These are phyloP conservation scores for Buxus sempervirens DNA, from an alignment of 164 flowering plant species.

Conservation along the genomic window DNA sequence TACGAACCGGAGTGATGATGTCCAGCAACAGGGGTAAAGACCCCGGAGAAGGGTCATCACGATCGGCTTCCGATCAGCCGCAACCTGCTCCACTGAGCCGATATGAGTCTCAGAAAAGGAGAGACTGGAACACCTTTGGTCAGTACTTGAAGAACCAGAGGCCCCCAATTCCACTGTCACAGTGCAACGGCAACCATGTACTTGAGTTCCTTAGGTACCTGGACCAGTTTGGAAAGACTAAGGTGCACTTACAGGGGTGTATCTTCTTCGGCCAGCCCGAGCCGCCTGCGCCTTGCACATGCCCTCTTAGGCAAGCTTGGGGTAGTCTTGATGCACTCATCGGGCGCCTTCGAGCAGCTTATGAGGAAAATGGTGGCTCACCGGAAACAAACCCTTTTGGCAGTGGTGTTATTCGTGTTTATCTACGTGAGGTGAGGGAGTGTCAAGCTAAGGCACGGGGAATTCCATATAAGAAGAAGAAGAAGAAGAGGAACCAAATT, in stretches of 20 bases:
- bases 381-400: slow-evolving; percentile 47
- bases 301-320: slow-evolving; percentile 50
- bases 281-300: slow-evolving; percentile 48
- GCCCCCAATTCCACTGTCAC: slow-evolving; percentile 38
- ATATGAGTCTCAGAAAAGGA: slow-evolving; percentile 41
- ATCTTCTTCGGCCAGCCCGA: slow-evolving; percentile 44
- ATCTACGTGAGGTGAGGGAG: slow-evolving; percentile 41
- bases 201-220: slow-evolving; percentile 39
- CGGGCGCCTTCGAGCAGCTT: slow-evolving; percentile 44
- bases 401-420: slow-evolving; percentile 32
- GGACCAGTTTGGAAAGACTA: slow-evolving; percentile 45
- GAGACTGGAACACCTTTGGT: slow-evolving; percentile 49
- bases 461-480: slow-evolving; percentile 41
- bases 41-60: slow-evolving; percentile 19
- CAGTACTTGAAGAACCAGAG: slow-evolving; percentile 46
- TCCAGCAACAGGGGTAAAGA: slow-evolving; percentile 10
- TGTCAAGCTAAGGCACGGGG: slow-evolving; percentile 47
- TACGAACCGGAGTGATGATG: slow-evolving; percentile 6
- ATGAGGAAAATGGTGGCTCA: slow-evolving; percentile 40
- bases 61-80: slow-evolving; percentile 1
- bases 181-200: slow-evolving; percentile 35
- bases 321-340: slow-evolving; percentile 43
- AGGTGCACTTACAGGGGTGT: slow-evolving; percentile 41
- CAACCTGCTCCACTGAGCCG: slow-evolving; percentile 31
- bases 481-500: slow-evolving; percentile 34